Evolutionary conservation across 2,329 filamentous ascomycete genomes (phyloP).

Genomic region (Fusarium austroafricanum): DNA sequence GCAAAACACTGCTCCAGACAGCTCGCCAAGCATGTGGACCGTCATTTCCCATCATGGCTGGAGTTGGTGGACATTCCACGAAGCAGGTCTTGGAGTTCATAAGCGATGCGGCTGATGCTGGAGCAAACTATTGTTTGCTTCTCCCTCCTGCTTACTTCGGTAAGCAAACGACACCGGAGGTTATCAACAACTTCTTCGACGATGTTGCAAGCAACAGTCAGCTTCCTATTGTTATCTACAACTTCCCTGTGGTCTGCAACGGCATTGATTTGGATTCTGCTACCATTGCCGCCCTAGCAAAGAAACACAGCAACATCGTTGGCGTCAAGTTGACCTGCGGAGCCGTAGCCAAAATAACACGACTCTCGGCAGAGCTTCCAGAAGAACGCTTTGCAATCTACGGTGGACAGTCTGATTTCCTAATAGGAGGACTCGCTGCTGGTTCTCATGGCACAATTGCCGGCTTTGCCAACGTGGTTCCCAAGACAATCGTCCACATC

Average conservation of each 20-base stretch:
- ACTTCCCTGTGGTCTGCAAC: constrained; percentile 76
- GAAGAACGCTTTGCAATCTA: constrained; percentile 71
- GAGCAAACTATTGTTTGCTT: constrained; percentile 70
- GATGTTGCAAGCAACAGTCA: constrained; percentile 64
- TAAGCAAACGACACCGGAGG: constrained; percentile 67
- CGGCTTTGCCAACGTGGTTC: constrained; percentile 72
- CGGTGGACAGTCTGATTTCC: constrained; percentile 79
- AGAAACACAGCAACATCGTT: constrained; percentile 65
- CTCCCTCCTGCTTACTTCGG: constrained; percentile 74
- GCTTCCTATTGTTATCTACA: constrained; percentile 73
- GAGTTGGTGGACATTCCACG: constrained; percentile 72
- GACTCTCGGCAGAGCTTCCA: constrained; percentile 64
- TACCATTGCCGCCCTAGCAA: constrained; percentile 56
- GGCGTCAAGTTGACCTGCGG: constrained; percentile 79
- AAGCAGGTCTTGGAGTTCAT: constrained; percentile 71
- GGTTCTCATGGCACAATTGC: constrained; percentile 71
- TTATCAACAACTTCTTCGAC: constrained; percentile 70
- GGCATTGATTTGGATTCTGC: constrained; percentile 76
- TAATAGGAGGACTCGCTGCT: constrained; percentile 69
- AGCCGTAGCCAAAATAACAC: constrained; percentile 76
- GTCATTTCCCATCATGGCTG: constrained; percentile 86
- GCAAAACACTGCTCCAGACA: constrained; percentile 64
- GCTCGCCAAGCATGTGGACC: constrained; percentile 82
- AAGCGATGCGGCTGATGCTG: constrained; percentile 68
- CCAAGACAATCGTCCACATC: constrained; percentile 66